phyloP scores from a whole-genome alignment of 495 filamentous ascomycete genomes.

The Trypethelium eluteriae region DNA sequence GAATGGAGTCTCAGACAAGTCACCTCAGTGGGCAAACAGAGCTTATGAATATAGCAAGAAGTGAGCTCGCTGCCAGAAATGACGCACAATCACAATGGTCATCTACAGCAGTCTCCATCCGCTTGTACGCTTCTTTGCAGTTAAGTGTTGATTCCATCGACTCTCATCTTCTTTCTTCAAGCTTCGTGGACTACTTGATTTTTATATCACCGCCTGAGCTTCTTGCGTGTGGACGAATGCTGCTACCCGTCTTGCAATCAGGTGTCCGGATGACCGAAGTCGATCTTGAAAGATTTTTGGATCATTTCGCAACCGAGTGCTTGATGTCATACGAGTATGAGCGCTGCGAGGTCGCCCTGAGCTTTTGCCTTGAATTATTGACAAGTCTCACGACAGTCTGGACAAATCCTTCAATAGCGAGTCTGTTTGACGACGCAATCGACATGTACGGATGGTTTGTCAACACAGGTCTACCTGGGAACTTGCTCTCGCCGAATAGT shows the following conservation, averaged over 20 bases:
- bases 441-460: conserved; percentile 79
- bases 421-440: conserved; percentile 54
- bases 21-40: conserved; percentile 36
- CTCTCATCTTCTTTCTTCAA: conserved; percentile 15
- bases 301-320: conserved; percentile 50
- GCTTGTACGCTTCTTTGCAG: conserved; percentile 18
- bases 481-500: conserved; percentile 57
- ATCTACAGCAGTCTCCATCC: conserved; percentile 22
- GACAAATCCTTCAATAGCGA: conserved; percentile 45
- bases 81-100: conserved; percentile 44
- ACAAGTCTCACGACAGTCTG: conserved; percentile 56
- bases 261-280: conserved; percentile 39
- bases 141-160: conserved; percentile 6
- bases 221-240: conserved; percentile 47
- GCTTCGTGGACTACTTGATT: conserved; percentile 52
- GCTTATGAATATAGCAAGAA: conserved; percentile 38
- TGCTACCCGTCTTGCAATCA: conserved; percentile 43
- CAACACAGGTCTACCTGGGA: conserved; percentile 52
- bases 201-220: conserved; percentile 53
- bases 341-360: conserved; percentile 68
- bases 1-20: conserved; percentile 51
- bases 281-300: conserved; percentile 40
- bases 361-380: conserved; percentile 63
- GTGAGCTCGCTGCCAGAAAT: conserved; percentile 41
- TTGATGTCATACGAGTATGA: conserved; percentile 57